Conservation (phyloP, 345 rosid species). For the Euphorbia lathyris region DNA sequence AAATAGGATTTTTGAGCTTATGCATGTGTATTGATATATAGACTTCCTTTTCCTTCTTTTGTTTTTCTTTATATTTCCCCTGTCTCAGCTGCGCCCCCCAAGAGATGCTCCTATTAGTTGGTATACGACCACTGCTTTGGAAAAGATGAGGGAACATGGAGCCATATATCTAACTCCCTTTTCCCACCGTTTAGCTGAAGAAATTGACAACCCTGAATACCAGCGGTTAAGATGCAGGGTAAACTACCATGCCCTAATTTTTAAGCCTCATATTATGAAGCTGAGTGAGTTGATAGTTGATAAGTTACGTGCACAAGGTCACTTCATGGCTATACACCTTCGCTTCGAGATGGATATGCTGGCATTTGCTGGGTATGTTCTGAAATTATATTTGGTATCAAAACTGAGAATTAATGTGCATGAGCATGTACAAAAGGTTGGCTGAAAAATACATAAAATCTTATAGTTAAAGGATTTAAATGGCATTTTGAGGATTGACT, state of each 20-base stretch:
- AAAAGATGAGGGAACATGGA: constrained; percentile 89
- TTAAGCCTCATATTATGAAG: constrained; percentile 93
- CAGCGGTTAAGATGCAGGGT: constrained; percentile 98
- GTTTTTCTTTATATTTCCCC: neutral
- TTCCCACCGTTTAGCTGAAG: constrained; percentile 98
- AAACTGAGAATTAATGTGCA: constrained; percentile 2
- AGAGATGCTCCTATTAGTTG: constrained; percentile 94
- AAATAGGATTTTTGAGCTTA: neutral
- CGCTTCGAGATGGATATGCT: constrained; percentile 99
- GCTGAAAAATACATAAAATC: neutral
- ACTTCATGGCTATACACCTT: constrained; percentile 98
- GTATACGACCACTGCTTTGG: constrained; percentile 75
- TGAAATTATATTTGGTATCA: neutral
- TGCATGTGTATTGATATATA: neutral
- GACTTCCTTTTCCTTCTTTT: neutral
- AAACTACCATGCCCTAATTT: constrained; percentile 91
- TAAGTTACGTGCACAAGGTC: constrained; percentile 94
- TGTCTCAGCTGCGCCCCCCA: constrained; percentile 71
- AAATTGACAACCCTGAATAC: constrained; percentile 82
- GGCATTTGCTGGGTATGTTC: constrained; percentile 93
- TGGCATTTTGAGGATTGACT: neutral
- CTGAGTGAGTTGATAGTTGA: constrained; percentile 88
- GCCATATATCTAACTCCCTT: constrained; percentile 97
- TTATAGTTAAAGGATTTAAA: neutral
- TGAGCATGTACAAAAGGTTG: neutral